Percentiles rank a stretch among this genome's conserved stretches.
Evolutionary conservation across 176 grass and related monocot species (phyloP).

Genomic region (Dactylis glomerata): DNA sequence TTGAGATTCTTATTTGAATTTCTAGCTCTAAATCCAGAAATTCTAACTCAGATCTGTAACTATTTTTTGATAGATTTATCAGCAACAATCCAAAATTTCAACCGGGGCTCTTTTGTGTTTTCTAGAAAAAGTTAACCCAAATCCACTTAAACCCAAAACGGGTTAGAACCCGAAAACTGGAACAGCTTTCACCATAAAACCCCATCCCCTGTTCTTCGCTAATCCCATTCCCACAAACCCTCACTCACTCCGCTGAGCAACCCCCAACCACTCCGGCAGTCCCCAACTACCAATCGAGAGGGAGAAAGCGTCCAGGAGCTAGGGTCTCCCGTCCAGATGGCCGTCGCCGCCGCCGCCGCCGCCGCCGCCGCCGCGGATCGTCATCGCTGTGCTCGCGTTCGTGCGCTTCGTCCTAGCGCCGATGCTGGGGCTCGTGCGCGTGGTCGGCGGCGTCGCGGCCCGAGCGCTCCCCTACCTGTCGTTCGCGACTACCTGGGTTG

Average conservation of each 20-base stretch:
- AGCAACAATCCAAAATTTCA: too few species aligned
- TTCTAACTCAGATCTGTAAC: too few species aligned
- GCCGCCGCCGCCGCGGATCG: background rate
- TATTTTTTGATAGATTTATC: too few species aligned
- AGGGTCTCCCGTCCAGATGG: background rate
- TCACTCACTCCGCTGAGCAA: background rate
- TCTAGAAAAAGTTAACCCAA: too few species aligned
- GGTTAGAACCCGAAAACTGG: too few species aligned
- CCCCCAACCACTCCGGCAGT: background rate
- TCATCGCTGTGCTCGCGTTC: background rate
- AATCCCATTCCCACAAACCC: background rate
- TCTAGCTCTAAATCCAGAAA: too few species aligned
- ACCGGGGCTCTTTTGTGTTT: too few species aligned
- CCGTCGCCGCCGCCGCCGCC: background rate
- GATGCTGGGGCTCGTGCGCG: background rate
- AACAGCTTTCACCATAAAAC: too few species aligned
- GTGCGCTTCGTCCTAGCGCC: background rate
- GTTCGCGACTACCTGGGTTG: background rate
- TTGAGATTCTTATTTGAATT: too few species aligned
- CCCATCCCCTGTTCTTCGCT: background rate
- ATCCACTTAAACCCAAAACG: too few species aligned
- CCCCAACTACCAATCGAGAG: background rate
- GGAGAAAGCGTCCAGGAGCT: slow-evolving; percentile 1
- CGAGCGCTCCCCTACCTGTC: background rate
- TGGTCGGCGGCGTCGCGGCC: background rate